phyloP scores from a whole-genome alignment of 2,329 filamentous ascomycete genomes.

The Lachnellula occidentalis region DNA sequence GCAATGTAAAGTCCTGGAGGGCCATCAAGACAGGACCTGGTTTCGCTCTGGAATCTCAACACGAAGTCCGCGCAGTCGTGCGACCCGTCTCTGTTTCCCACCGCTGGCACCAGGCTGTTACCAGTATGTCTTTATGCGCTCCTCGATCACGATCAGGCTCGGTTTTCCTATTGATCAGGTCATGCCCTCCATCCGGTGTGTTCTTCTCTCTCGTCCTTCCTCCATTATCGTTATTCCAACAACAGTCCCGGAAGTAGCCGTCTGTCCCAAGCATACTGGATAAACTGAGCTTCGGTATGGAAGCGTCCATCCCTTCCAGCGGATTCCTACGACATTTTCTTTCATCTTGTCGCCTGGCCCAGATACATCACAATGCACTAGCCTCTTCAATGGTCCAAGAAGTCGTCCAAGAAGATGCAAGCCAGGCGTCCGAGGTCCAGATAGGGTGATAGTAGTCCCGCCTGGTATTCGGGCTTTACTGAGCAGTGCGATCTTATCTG shows the following conservation, averaged over 20 bases:
- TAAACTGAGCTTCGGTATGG: no score
- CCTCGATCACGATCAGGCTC: no score
- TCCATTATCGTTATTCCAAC: no score
- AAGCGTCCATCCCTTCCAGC: no score
- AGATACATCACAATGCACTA: not conserved
- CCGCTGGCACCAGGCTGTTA: not conserved
- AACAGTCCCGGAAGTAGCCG: no score
- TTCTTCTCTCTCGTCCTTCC: no score
- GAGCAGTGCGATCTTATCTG: conserved; percentile 20
- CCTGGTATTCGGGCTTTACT: conserved; percentile 5
- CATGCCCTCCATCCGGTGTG: no score
- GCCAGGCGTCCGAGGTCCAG: conserved; percentile 26
- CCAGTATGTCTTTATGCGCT: not conserved
- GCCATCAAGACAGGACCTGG: not conserved
- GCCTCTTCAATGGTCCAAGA: conserved; percentile 21
- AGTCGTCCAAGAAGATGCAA: conserved; percentile 29
- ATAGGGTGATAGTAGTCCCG: conserved; percentile 15
- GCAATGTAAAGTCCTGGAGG: no score
- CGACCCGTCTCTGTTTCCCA: not conserved
- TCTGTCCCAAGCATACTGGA: no score
- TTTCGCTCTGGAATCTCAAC: not conserved
- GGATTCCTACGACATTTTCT: no score
- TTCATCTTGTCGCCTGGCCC: not conserved
- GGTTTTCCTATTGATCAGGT: no score
- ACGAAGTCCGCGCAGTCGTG: not conserved